Evolutionary conservation across 2,329 filamentous ascomycete genomes (phyloP), one percentile per base, ranked within the genome.

Genomic region (Gnomoniopsis smithogilvyi): DNA sequence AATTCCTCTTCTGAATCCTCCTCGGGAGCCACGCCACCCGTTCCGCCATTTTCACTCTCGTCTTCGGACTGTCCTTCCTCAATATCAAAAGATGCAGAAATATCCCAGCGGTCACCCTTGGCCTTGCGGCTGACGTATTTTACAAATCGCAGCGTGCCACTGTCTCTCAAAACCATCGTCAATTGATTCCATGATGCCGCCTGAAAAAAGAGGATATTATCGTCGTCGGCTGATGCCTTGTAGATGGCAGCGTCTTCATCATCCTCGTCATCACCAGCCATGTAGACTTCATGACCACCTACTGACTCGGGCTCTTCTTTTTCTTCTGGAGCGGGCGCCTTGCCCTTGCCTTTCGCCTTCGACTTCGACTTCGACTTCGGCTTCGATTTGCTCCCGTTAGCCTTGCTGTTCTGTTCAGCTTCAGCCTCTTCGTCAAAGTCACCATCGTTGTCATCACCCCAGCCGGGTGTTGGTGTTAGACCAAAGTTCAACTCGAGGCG

Each of bases 91-190:
- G 86, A 86, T 0, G 87, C 95, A 50, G 86, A 88, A 52, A 98
- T 80, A 75, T 99, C 95, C 92, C 93, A 98, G 47, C 95, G 82
- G 74, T 98, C 95, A 1, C 95, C 95, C 69, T 85, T 85, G 8
- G 95, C 95, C 53, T 82, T 84, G 61, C 81, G 81, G 73, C 90
- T 96, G 22, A 99, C 89, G 72, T 98, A 99, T 79, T 98, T 99
- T 68, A 98, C 92, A 71, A 99, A 99, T 72, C 91, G 88, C 69
- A 99, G 79, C 15, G 90, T 89, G 15, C 91, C 93, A 65, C 85
- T 86, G 71, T 99, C 95, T 59, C 95, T 84, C 65, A 98, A 78
- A 34, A 98, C 95, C 64, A 99, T 85, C 64, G 89, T 92, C 78
- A 99, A 81, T 64, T 90, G 91, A 73, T 98, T 98, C 95, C 95